Conservation (phyloP, 148 eudicot genomes). For the Camellia sinensis region DNA sequence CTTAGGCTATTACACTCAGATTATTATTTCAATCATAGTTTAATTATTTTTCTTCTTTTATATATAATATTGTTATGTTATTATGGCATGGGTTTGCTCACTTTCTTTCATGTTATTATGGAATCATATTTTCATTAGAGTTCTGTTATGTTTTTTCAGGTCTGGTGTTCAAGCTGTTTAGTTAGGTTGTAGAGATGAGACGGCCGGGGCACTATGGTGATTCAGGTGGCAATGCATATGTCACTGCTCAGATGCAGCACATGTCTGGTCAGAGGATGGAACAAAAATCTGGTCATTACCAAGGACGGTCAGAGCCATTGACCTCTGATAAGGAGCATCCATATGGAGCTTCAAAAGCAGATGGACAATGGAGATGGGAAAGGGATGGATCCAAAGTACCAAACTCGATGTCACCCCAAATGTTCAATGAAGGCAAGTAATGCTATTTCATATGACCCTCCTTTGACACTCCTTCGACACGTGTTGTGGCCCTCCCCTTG, state of each 20-base stretch:
- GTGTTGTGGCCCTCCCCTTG: background rate
- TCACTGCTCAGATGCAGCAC: slow-evolving; percentile 27
- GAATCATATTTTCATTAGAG: background rate
- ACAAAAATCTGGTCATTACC: slow-evolving; percentile 26
- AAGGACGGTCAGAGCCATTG: slow-evolving; percentile 29
- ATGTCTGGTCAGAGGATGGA: slow-evolving; percentile 35
- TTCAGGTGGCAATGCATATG: slow-evolving; percentile 33
- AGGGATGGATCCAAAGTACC: slow-evolving; percentile 38
- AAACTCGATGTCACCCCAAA: slow-evolving; percentile 35
- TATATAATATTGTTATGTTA: background rate
- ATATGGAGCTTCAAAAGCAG: slow-evolving; percentile 27
- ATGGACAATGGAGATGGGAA: slow-evolving; percentile 47
- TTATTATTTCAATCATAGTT: background rate
- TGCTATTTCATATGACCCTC: background rate
- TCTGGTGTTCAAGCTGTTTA: slow-evolving; percentile 5
- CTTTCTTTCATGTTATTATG: background rate
- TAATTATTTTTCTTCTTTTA: background rate
- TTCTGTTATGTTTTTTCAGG: background rate
- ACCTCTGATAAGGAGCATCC: slow-evolving; percentile 26
- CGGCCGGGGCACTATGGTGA: slow-evolving; percentile 31
- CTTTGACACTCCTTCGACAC: background rate
- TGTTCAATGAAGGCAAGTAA: slow-evolving; percentile 40
- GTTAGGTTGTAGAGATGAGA: slow-evolving; percentile 18
- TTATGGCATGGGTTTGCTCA: background rate
- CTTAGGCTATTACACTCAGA: background rate